Evolutionary conservation across 441 rosid species (phyloP), one percentile per base, ranked within the genome.

Genomic region (Corymbia calophylla): DNA sequence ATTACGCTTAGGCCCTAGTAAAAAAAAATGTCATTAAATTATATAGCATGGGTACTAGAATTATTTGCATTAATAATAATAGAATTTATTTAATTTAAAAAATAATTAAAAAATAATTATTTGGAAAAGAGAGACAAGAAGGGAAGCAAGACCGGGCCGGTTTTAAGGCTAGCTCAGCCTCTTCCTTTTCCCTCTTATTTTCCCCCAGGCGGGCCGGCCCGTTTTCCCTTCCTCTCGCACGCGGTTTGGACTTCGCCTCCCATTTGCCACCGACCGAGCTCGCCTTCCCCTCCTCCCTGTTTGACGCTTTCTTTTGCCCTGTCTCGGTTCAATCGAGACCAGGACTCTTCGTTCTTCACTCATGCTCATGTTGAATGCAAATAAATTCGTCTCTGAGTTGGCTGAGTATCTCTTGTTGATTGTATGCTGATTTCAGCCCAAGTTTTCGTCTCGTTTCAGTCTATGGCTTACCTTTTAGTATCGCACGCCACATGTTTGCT

Each of bases 1-100:
- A 56, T 5, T 56, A 8, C 27, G 10, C 60, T 55, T 5, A 0
- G 1, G 0, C 58, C 2, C 11, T 0, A 4, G 62, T 4, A 9
- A 56, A 56, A 8, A 23, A 0, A 23, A 23, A 56, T 21, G 3
- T 56, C 62, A 56, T 56, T 56, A 23, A 56, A 23, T 56, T 56
- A 56, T 12, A 56, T 23, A 56, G 29, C 62, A 4, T 56, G 19
- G 29, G 62, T 56, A 9, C 60, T 21, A 0, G 0, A 2, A 56
- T 25, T 27, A 56, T 23, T 56, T 56, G 62, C 29, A 4, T 56
- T 56, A 23, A 23, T 56, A 56, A 8, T 56, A 56, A 56, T 56
- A 8, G 27, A 21, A 56, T 9, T 23, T 56, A 23, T 56, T 23
- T 35, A 35, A 56, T 56, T 56, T 8, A 8, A 55, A 55, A 54